Percentiles rank a stretch among this genome's conserved stretches.
These are phyloP conservation scores for Leccinum angustisporum DNA, from an alignment of 1,284 basidiomycete species.

Conservation along the genomic window DNA sequence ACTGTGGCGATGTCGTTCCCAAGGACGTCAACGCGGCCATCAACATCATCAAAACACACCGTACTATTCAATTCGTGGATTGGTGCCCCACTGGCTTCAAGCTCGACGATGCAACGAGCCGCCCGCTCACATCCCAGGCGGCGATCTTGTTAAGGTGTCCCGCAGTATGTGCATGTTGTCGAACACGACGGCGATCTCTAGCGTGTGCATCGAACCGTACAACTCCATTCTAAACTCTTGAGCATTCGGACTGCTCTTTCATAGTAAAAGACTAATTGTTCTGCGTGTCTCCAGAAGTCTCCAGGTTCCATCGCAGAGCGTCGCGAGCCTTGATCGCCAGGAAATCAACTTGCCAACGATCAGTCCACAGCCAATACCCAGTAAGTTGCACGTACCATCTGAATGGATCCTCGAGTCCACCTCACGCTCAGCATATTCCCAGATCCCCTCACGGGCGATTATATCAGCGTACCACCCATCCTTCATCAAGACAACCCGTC, in stretches of 20 bases:
- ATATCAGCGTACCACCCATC: too few relatives aligned
- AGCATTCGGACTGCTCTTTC: constrained; percentile 99
- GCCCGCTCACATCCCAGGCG: constrained; percentile 80
- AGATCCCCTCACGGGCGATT: too few relatives aligned
- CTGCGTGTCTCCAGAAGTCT: too few relatives aligned
- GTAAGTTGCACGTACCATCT: too few relatives aligned
- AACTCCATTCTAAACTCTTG: constrained; percentile 98
- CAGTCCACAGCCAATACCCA: too few relatives aligned
- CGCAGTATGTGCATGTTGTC: constrained; percentile 91
- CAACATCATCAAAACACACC: constrained; percentile 83
- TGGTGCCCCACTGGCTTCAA: constrained; percentile 93
- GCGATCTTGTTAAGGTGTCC: constrained; percentile 85
- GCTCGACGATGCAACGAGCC: constrained; percentile 89
- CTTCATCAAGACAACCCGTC: too few relatives aligned
- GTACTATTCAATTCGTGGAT: constrained; percentile 81
- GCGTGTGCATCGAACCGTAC: constrained; percentile 96
- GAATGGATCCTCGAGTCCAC: too few relatives aligned
- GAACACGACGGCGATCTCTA: constrained; percentile 84
- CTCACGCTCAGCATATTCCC: too few relatives aligned
- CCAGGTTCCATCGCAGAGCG: too few relatives aligned
- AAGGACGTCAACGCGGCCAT: constrained; percentile 90
- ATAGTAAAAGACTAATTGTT: constrained; percentile 55
- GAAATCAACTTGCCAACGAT: too few relatives aligned
- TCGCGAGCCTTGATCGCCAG: too few relatives aligned
- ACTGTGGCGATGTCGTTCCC: constrained; percentile 87